Base-by-base conservation (phyloP, 1,284 basidiomycete species). In the Trichosporon sp. region DNA sequence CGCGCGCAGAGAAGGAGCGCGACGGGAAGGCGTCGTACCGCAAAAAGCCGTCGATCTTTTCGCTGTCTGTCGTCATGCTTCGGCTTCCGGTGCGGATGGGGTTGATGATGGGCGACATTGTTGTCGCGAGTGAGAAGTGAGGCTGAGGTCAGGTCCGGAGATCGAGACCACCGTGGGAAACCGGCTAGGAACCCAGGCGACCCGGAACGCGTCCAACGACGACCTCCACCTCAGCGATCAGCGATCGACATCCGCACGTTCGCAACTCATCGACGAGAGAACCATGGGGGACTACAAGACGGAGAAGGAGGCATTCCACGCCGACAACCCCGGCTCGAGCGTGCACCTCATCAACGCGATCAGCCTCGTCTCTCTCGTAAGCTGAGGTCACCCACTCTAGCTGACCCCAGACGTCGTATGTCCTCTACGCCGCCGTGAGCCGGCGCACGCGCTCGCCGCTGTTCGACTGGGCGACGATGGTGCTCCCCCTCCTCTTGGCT, bases 241-340 rank as follows among this genome's bases (percentile, higher is more conserved):
- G 16, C 12, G 12, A 35, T 14, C 31, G 19, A 4, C 14, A 16
- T n/a, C 10, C 12, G 32, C 35, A n/a, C 38, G 11, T 65, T 43
- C 40, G 19, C 19, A 26, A 11, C 64, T 19, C 40, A 8, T 14
- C 32, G 32, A 16, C 32, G 32, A 37, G 35, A 37, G 35, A 37
- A n/a, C 51, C 35, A 78, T 79, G 78, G 59, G 69, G 32, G 84
- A 86, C 76, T 97, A 97, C 87, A 96, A 94, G 84, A 76, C 87
- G 16, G 89, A 88, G 31, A 98, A 98, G 84, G 92, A 96, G 85
- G 90, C 89, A 0, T 98, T 95, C 79, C 92, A 96, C 64, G 90
- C 93, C 16, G 90, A 90, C 61, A 89, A 89, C 83, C 88, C 88
- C 2, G 96, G 96, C 1, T 92, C 92, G 0, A 89, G 90, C 4